Evolutionary conservation across 2,329 filamentous ascomycete species (phyloP).

Genomic region (Cercospora sesami): DNA sequence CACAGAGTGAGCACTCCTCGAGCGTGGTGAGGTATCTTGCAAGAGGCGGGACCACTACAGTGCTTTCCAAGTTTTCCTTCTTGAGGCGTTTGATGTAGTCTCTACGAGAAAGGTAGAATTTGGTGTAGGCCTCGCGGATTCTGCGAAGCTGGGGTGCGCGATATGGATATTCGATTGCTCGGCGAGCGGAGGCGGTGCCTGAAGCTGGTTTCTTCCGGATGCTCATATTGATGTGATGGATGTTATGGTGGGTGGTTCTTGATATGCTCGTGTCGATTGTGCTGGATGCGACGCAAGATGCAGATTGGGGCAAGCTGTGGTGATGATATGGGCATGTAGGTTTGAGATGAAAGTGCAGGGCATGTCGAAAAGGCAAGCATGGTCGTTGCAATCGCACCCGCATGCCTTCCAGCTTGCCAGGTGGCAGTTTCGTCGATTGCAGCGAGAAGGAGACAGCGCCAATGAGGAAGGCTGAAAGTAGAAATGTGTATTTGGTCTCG

Average conservation of each 20-base stretch:
- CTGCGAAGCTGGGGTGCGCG: not conserved
- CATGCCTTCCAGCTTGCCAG: too few species aligned
- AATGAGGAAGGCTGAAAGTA: too few species aligned
- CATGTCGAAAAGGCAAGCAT: not conserved
- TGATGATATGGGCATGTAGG: not conserved
- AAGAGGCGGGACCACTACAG: not conserved
- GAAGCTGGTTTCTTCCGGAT: not conserved
- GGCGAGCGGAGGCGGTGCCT: not conserved
- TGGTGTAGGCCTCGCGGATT: not conserved
- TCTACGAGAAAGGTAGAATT: not conserved
- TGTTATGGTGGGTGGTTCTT: not conserved
- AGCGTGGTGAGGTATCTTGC: not conserved
- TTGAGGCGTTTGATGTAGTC: not conserved
- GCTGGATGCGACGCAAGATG: not conserved
- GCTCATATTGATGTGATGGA: not conserved
- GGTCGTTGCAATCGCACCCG: too few species aligned
- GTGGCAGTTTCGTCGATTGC: too few species aligned
- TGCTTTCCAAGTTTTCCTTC: not conserved
- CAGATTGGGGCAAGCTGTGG: not conserved
- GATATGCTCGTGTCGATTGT: not conserved
- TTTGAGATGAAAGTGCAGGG: not conserved
- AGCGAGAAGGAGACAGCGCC: too few species aligned
- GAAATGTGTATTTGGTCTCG: too few species aligned
- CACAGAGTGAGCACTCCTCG: not conserved
- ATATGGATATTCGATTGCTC: not conserved